phyloP scores from a whole-genome alignment of 2,329 filamentous ascomycete species.

The Penicillium verrucosum region DNA sequence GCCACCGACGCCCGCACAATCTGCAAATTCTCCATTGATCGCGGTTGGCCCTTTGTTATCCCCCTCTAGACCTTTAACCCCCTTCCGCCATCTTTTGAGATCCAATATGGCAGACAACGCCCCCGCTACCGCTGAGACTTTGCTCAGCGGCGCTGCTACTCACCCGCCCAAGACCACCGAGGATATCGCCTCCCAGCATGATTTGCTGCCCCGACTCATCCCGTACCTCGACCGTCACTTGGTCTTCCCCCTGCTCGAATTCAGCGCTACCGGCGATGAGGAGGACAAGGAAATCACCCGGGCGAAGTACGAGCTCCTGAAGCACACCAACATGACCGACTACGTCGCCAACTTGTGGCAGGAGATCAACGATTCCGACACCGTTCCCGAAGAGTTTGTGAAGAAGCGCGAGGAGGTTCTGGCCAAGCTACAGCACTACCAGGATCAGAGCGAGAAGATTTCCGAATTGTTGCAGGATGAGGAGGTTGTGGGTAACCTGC shows the following conservation, averaged over 20 bases:
- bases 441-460: constrained; percentile 86
- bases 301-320: constrained; percentile 89
- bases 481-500: constrained; percentile 83
- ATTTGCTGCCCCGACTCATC: constrained; percentile 84
- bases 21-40: constrained; percentile 27
- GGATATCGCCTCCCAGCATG: constrained; percentile 67
- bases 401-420: constrained; percentile 88
- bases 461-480: constrained; percentile 81
- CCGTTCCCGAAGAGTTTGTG: constrained; percentile 78
- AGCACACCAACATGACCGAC: constrained; percentile 98
- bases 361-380: constrained; percentile 76
- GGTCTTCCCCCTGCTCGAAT: constrained; percentile 94
- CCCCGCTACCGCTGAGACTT: constrained; percentile 48
- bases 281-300: constrained; percentile 74
- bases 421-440: constrained; percentile 74
- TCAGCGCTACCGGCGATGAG: constrained; percentile 76
- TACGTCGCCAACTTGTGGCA: constrained; percentile 91
- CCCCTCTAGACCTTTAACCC: constrained; percentile 15
- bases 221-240: constrained; percentile 92
- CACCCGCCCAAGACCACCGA: constrained; percentile 42
- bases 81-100: constrained; percentile 18
- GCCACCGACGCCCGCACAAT: constrained; percentile 27
- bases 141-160: constrained; percentile 49
- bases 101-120: constrained; percentile 52
- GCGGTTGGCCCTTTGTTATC: constrained; percentile 20